phyloP scores from a whole-genome alignment of 2,329 filamentous ascomycete species.

The Cercospora brassicicola region DNA sequence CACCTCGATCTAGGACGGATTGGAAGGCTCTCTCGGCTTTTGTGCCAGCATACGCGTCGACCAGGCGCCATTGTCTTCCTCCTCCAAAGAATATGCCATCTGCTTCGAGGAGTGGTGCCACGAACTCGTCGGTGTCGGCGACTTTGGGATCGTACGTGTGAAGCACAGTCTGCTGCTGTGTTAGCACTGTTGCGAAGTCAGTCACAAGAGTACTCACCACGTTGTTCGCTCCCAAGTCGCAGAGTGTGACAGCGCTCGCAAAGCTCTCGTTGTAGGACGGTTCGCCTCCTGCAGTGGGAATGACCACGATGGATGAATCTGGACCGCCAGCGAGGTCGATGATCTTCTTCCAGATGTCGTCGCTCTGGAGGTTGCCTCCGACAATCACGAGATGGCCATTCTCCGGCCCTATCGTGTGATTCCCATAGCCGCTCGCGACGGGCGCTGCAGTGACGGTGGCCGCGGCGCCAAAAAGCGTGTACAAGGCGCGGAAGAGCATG shows the following conservation, averaged over 20 bases:
- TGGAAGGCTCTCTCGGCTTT: slow-evolving; percentile 25
- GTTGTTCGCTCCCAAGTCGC: slow-evolving; percentile 24
- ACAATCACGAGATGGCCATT: slow-evolving; percentile 27
- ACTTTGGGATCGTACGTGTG: slow-evolving; percentile 28
- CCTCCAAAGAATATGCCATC: slow-evolving; percentile 30
- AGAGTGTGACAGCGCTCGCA: slow-evolving; percentile 22
- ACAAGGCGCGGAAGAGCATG: slow-evolving; percentile 2
- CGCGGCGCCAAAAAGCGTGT: neutral
- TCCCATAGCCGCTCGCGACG: neutral
- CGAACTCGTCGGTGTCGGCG: slow-evolving; percentile 27
- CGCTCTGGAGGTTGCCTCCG: slow-evolving; percentile 24
- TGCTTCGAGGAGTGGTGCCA: slow-evolving; percentile 23
- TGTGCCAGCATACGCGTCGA: slow-evolving; percentile 30
- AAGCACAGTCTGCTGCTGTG: slow-evolving; percentile 15
- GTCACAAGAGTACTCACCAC: slow-evolving; percentile 5
- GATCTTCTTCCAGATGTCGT: slow-evolving; percentile 26
- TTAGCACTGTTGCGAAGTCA: neutral
- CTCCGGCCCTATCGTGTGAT: slow-evolving; percentile 20
- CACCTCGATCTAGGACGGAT: slow-evolving; percentile 26
- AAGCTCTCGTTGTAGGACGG: slow-evolving; percentile 24
- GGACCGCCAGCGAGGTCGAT: slow-evolving; percentile 26
- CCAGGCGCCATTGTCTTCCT: slow-evolving; percentile 30
- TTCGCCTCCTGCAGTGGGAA: slow-evolving; percentile 29
- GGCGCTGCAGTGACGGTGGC: neutral
- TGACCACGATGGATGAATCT: slow-evolving; percentile 23